These are phyloP conservation scores for Lizanozyma gosingica DNA, from an alignment of 1,139 yeast species.

Conservation along the genomic window DNA sequence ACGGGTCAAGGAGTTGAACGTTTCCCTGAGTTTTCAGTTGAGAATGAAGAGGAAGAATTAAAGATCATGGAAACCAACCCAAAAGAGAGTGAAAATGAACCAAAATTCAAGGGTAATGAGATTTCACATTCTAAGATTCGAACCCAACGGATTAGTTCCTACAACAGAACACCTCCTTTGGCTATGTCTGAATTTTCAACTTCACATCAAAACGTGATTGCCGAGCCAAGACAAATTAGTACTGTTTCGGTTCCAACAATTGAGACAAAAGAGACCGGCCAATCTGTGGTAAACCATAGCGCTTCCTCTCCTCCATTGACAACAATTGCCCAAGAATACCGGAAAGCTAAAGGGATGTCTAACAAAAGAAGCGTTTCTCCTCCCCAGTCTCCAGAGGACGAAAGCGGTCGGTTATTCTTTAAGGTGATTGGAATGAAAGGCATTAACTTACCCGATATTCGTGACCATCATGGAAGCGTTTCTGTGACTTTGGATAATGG, in stretches of 20 bases:
- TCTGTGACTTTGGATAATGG: conserved; percentile 81
- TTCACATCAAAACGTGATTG: neutral
- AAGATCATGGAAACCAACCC: too few species aligned
- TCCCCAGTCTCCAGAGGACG: conserved; percentile 16
- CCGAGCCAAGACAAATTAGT: conserved; percentile 3
- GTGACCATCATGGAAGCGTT: conserved; percentile 51
- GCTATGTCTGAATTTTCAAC: neutral
- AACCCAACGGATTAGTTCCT: neutral
- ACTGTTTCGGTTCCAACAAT: conserved; percentile 23
- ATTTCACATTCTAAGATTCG: neutral
- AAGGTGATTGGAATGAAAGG: conserved; percentile 52
- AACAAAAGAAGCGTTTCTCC: neutral
- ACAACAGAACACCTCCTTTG: neutral
- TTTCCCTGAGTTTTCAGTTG: neutral
- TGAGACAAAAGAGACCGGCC: conserved; percentile 11
- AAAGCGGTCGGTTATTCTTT: conserved; percentile 69
- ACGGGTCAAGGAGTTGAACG: neutral
- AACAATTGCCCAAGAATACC: conserved; percentile 3
- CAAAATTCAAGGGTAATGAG: neutral
- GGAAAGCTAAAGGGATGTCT: neutral
- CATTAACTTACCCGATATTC: conserved; percentile 49
- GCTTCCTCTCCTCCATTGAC: conserved; percentile 1
- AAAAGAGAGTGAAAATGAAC: too few species aligned
- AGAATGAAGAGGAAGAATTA: neutral
- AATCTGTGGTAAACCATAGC: conserved; percentile 3